Conservation (phyloP, 2,329 filamentous ascomycete genomes). For the Thelonectria olida region DNA sequence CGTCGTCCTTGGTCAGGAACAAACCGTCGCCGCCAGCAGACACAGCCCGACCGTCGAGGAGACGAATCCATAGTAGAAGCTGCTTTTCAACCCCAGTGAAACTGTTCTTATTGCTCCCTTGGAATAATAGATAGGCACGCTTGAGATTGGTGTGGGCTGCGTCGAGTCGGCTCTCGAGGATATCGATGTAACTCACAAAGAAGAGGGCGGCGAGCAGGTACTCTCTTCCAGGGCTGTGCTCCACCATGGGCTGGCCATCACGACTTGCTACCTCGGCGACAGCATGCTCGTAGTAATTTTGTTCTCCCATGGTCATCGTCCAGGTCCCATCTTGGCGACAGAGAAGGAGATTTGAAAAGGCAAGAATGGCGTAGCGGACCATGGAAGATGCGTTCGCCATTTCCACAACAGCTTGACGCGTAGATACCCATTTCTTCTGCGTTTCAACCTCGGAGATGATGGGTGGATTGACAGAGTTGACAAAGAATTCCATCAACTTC, state of each 20-base stretch:
- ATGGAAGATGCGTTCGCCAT: slow-evolving; percentile 58
- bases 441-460: slow-evolving; percentile 64
- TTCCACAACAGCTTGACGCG: slow-evolving; percentile 56
- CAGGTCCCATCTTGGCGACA: slow-evolving; percentile 46
- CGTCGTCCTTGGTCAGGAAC: slow-evolving; percentile 59
- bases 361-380: slow-evolving; percentile 58
- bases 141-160: slow-evolving; percentile 60
- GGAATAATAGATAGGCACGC: slow-evolving; percentile 58
- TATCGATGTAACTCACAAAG: slow-evolving; percentile 63
- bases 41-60: slow-evolving; percentile 64
- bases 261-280: slow-evolving; percentile 44
- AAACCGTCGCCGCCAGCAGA: slow-evolving; percentile 65
- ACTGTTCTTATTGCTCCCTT: slow-evolving; percentile 48
- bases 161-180: slow-evolving; percentile 53
- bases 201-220: slow-evolving; percentile 61
- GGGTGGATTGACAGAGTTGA: slow-evolving; percentile 58
- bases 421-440: slow-evolving; percentile 60
- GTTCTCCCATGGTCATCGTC: slow-evolving; percentile 41
- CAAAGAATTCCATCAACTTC: slow-evolving; percentile 58
- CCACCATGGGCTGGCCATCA: slow-evolving; percentile 32
- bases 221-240: slow-evolving; percentile 48
- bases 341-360: slow-evolving; percentile 59
- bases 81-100: slow-evolving; percentile 55
- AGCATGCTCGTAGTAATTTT: slow-evolving; percentile 50
- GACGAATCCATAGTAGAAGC: slow-evolving; percentile 62